A percentile compares a stretch with the other conserved stretches of the same genome.
Evolutionary conservation across 2,329 filamentous ascomycete species (phyloP).

Genomic region (Pyrenochaeta sp.): DNA sequence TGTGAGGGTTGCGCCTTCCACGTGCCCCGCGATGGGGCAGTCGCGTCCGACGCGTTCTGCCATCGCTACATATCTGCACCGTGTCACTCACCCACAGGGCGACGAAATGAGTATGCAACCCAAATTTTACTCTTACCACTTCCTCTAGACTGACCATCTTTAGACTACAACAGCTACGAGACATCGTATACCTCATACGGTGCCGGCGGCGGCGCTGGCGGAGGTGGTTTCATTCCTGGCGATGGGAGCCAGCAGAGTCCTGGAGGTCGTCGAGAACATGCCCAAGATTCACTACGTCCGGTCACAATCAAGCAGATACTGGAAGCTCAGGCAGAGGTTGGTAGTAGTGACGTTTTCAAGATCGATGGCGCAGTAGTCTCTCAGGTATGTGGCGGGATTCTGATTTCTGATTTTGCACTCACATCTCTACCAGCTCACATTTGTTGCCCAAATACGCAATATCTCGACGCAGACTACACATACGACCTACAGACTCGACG

Average conservation of each 20-base stretch:
- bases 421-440: constrained; percentile 69
- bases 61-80: constrained; percentile 16
- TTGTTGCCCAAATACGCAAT: constrained; percentile 90
- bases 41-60: constrained; percentile 43
- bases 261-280: constrained; percentile 60
- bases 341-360: constrained; percentile 72
- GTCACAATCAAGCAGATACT: constrained; percentile 95
- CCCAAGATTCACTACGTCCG: constrained; percentile 87
- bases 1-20: constrained; percentile 12
- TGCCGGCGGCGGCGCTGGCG: constrained; percentile 62
- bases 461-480: constrained; percentile 89
- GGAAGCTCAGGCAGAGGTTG: constrained; percentile 70
- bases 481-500: constrained; percentile 91
- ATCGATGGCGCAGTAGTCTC: constrained; percentile 80
- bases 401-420: constrained; percentile 9
- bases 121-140: too few species aligned
- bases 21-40: constrained; percentile 30
- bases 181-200: constrained; percentile 66
- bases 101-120: constrained; percentile 28
- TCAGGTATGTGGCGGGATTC: constrained; percentile 53
- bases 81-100: constrained; percentile 16
- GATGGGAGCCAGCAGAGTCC: constrained; percentile 57
- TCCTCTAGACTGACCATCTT: constrained; percentile 15
- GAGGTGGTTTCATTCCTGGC: constrained; percentile 68
- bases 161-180: constrained; percentile 51